Percentiles rank a stretch among this genome's conserved stretches.
phyloP scores from a whole-genome alignment of 1,284 basidiomycete species.

The Rhizoctonia solani region DNA sequence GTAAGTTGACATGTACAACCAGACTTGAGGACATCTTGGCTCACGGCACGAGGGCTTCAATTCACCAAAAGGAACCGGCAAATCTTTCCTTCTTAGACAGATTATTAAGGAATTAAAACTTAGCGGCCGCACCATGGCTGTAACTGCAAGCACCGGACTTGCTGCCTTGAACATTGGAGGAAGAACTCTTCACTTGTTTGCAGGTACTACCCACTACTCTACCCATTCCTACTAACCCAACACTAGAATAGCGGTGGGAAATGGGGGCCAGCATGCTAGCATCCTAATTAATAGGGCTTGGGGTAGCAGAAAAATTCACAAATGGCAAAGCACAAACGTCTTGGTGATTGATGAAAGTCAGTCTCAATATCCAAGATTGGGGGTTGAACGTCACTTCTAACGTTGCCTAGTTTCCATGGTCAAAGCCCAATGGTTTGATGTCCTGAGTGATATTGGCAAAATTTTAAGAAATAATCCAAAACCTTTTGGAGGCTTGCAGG shows the following conservation, averaged over 20 bases:
- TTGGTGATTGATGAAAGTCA: conserved; percentile 94
- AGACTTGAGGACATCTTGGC: not conserved
- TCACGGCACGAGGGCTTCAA: not conserved
- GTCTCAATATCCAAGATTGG: not conserved
- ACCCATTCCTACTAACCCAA: not conserved
- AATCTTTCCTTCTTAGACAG: conserved; percentile 3
- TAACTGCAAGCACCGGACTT: conserved; percentile 44
- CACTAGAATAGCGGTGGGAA: not conserved
- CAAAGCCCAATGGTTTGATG: conserved; percentile 90
- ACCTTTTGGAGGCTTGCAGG: conserved; percentile 95
- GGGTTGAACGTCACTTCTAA: not conserved
- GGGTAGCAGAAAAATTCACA: not conserved
- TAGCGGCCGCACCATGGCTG: not conserved
- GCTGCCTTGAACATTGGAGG: conserved; percentile 63
- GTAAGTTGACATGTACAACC: not conserved
- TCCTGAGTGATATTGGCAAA: conserved; percentile 70
- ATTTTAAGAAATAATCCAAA: conserved; percentile 61
- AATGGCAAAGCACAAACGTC: conserved; percentile 61
- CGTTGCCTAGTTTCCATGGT: conserved; percentile 86
- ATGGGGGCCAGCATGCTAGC: conserved; percentile 3
- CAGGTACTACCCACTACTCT: conserved; percentile 35
- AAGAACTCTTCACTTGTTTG: conserved; percentile 60
- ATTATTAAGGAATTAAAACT: not conserved
- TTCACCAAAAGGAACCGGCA: conserved; percentile 1
- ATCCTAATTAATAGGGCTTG: conserved; percentile 2